phyloP scores from a whole-genome alignment of 169 alveolate species.

The Plasmodium fragile region DNA sequence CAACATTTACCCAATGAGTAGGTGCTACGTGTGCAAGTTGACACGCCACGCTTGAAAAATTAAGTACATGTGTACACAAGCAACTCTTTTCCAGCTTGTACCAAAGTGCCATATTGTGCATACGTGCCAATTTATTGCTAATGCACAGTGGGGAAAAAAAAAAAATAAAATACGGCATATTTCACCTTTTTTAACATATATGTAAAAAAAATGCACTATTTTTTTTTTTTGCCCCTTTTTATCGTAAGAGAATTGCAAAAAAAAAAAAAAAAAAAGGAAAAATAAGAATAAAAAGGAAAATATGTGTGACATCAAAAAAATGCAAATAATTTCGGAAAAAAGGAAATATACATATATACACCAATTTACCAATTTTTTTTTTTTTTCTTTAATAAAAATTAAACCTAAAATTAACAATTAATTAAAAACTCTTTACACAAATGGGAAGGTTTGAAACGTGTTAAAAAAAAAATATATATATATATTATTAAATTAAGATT shows the following conservation, averaged over 20 bases:
- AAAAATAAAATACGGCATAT: slow-evolving; percentile 15
- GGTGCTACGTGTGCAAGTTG: neutral
- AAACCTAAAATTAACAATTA: neutral
- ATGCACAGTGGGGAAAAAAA: slow-evolving; percentile 24
- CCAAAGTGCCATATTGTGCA: neutral
- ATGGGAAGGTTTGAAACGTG: neutral
- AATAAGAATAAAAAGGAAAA: neutral
- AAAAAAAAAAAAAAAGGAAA: neutral
- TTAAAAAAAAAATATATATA: neutral
- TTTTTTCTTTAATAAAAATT: neutral
- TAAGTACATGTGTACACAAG: slow-evolving; percentile 5
- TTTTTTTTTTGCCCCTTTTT: neutral
- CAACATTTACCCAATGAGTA: neutral
- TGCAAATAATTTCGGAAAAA: neutral
- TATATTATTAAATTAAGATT: neutral
- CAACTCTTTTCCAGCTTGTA: neutral
- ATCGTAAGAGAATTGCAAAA: slow-evolving; percentile 5
- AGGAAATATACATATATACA: neutral
- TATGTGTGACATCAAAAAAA: neutral
- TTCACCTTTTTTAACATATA: slow-evolving; percentile 5
- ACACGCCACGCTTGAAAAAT: neutral
- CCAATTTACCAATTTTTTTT: slow-evolving; percentile 1
- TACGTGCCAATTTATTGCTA: neutral
- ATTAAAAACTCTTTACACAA: neutral
- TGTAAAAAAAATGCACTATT: neutral